Evolutionary conservation across 2,329 filamentous ascomycete genomes (phyloP).

Genomic region (Paecilomyces formosus): DNA sequence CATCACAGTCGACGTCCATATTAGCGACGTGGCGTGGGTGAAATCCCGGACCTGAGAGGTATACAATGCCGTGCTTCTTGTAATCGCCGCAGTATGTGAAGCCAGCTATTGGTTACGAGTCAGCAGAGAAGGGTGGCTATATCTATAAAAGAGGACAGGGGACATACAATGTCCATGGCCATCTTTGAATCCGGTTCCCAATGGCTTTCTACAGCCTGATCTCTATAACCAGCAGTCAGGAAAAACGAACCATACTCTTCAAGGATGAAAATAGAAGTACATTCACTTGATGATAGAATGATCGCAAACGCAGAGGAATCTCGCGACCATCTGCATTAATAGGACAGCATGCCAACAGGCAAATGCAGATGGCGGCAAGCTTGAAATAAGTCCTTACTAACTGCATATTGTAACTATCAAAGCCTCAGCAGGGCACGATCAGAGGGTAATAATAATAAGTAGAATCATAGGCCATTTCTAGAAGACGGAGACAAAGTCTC

Average conservation of each 20-base stretch:
- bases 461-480: background rate
- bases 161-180: constrained; percentile 1
- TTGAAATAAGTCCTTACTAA: background rate
- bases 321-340: background rate
- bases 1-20: constrained; percentile 56
- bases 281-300: background rate
- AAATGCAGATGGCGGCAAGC: background rate
- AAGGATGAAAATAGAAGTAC: constrained; percentile 12
- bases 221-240: background rate
- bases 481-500: too few relatives aligned
- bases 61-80: background rate
- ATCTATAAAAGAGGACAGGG: background rate
- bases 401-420: background rate
- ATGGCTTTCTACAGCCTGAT: background rate
- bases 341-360: background rate
- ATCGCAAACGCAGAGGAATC: background rate
- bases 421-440: background rate
- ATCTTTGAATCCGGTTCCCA: background rate
- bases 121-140: background rate
- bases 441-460: background rate
- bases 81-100: background rate
- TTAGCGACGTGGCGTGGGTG: background rate
- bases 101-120: background rate
- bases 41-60: background rate
- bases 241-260: background rate